Conservation (phyloP, 2,329 filamentous ascomycete species). For the Colletotrichum simmondsii region DNA sequence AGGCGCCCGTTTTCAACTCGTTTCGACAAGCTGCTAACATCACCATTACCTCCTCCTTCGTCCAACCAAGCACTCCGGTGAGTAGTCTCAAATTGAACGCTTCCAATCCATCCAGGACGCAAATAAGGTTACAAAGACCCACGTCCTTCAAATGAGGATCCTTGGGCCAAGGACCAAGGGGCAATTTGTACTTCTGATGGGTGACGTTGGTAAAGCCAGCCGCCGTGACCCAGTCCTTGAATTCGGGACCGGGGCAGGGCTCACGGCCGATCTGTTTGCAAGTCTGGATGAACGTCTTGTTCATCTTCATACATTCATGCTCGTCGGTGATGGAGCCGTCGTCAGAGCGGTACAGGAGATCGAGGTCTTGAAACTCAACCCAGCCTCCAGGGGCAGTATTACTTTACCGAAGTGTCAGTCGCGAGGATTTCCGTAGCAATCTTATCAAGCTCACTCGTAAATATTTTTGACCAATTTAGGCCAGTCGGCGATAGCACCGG, state of each 20-base stretch:
- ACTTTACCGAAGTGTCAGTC: too few relatives aligned
- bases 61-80: slow-evolving; percentile 44
- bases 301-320: slow-evolving; percentile 37
- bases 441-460: not conserved
- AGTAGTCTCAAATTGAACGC: slow-evolving; percentile 41
- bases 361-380: slow-evolving; percentile 43
- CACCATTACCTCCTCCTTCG: slow-evolving; percentile 37
- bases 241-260: slow-evolving; percentile 38
- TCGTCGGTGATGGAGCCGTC: slow-evolving; percentile 40
- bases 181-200: slow-evolving; percentile 46
- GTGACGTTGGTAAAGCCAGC: slow-evolving; percentile 49
- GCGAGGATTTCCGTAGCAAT: too few relatives aligned
- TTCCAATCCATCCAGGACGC: slow-evolving; percentile 37
- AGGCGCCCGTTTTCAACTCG: slow-evolving; percentile 41
- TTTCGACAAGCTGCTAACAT: slow-evolving; percentile 42
- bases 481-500: slow-evolving; percentile 14
- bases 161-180: slow-evolving; percentile 40
- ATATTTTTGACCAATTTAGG: not conserved
- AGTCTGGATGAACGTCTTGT: slow-evolving; percentile 34
- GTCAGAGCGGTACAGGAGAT: slow-evolving; percentile 40
- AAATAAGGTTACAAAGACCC: slow-evolving; percentile 26
- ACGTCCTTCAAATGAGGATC: slow-evolving; percentile 37
- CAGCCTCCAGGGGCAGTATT: slow-evolving; percentile 41
- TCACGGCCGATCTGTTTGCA: slow-evolving; percentile 37
- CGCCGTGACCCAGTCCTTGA: slow-evolving; percentile 42